Evolutionary conservation across 176 grass and related monocot species (phyloP), one percentile per base, ranked within the genome.

Genomic region (Triticum timopheevii): DNA sequence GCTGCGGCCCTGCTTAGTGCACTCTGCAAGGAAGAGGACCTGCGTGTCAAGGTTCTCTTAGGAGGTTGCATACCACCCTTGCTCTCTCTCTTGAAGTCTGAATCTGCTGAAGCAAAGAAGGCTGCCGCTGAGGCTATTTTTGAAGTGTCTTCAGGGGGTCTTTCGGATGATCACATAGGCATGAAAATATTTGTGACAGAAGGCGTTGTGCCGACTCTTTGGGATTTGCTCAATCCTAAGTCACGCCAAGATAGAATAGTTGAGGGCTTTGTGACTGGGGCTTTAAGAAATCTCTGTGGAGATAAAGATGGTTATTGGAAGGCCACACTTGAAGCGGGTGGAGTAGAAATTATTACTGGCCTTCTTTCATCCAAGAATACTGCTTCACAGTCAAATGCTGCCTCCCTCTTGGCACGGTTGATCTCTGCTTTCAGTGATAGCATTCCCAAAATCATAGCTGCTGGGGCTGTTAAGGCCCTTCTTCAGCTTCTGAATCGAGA

Each of bases 111-210:
- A 86, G 90, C 85, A 6, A 95, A 88, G 70, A 98, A 98, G 82
- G 94, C 88, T 40, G 97, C 97, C 75, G 92, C 97, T 64, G 94
- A 98, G 86, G 92, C 94, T 76, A 94, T 96, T 82, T 94, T 90
- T 85, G 97, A 94, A 87, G 93, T 98, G 20, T 98, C 97, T 20
- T 96, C 90, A 77, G 90, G 91, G 44, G 92, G 97, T 54, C 89
- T 98, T 67, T 98, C 80, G 2, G 93, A 98, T 77, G 97, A 98
- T 81, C 97, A 98, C 80, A 94, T 98, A 88, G 93, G 97, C 54
- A 96, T 92, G 87, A 96, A 96, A 93, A 98, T 98, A 90, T 98
- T 98, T 88, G 94, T 96, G 38, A 98, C 93, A 27, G 96, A 98
- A 88, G 93, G 88, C 69, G 96, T 98, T 15, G 93, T 98, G 39